These are phyloP conservation scores for Colletotrichum echinochloae DNA, from an alignment of 2,329 filamentous ascomycete genomes.

Conservation along the genomic window DNA sequence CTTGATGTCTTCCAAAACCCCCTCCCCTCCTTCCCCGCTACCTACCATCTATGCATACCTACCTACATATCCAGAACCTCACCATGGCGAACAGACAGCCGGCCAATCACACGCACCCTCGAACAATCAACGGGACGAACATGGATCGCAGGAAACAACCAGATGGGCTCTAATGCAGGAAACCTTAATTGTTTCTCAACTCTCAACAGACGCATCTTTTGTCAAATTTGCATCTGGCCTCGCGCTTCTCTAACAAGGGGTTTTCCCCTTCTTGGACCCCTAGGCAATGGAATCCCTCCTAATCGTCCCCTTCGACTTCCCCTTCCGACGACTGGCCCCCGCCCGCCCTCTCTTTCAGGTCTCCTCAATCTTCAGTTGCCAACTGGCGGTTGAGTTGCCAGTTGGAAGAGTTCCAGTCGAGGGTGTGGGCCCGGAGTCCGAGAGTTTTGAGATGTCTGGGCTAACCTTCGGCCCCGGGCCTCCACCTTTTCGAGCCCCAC, in stretches of 20 bases:
- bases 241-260: slow-evolving; percentile 26
- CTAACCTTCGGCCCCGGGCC: slow-evolving; percentile 28
- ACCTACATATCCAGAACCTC: background rate
- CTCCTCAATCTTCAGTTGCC: slow-evolving; percentile 1
- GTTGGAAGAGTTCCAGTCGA: background rate
- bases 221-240: slow-evolving; percentile 33
- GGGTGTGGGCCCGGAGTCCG: slow-evolving; percentile 17
- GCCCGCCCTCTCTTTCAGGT: slow-evolving; percentile 30
- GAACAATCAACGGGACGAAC: slow-evolving; percentile 34
- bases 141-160: slow-evolving; percentile 39
- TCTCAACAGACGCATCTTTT: slow-evolving; percentile 29
- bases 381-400: background rate
- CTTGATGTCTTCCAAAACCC: background rate
- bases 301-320: background rate
- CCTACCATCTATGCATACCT: slow-evolving; percentile 10
- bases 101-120: slow-evolving; percentile 12
- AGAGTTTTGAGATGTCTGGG: slow-evolving; percentile 20
- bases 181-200: slow-evolving; percentile 40
- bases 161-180: slow-evolving; percentile 36
- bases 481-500: slow-evolving; percentile 19
- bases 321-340: background rate
- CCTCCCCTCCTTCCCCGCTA: background rate
- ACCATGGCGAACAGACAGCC: slow-evolving; percentile 34
- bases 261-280: background rate
- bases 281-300: slow-evolving; percentile 1